phyloP scores from a whole-genome alignment of 306 rosid species.

The Dalbergia cochinchinensis region DNA sequence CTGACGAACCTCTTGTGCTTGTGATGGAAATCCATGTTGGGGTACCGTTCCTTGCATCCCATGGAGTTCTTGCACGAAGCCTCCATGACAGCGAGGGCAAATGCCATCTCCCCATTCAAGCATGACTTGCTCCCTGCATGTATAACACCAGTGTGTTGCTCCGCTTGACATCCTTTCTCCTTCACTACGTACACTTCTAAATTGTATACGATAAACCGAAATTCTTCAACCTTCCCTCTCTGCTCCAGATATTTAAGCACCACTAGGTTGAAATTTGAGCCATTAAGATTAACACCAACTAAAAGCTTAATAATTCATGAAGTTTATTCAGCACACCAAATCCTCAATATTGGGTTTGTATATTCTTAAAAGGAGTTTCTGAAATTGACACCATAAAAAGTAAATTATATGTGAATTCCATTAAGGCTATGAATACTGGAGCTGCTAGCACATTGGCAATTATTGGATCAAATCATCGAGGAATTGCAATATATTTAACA shows the following conservation, averaged over 20 bases:
- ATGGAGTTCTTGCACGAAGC: conserved; percentile 62
- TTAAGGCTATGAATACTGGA: not conserved
- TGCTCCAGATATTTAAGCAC: conserved; percentile 17
- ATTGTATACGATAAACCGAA: not conserved
- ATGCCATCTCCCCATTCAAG: conserved; percentile 41
- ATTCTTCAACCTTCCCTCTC: conserved; percentile 25
- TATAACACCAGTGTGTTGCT: conserved; percentile 72
- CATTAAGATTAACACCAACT: conserved; percentile 2
- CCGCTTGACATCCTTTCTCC: conserved; percentile 58
- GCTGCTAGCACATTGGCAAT: not conserved
- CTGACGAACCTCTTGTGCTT: conserved; percentile 46
- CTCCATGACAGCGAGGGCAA: conserved; percentile 71
- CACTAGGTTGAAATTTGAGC: not conserved
- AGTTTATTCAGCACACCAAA: conserved; percentile 2
- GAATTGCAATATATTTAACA: not conserved
- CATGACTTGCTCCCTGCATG: conserved; percentile 54
- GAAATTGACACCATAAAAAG: not conserved
- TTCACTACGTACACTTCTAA: not conserved
- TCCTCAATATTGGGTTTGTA: not conserved
- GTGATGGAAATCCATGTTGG: conserved; percentile 9
- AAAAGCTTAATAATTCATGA: not conserved
- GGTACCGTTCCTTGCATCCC: conserved; percentile 31
- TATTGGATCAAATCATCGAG: conserved; percentile 1
- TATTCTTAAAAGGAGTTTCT: not conserved
- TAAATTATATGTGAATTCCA: not conserved